Evolutionary conservation across 257 asterid genomes (phyloP).

Genomic region (Nicotiana benthamiana): DNA sequence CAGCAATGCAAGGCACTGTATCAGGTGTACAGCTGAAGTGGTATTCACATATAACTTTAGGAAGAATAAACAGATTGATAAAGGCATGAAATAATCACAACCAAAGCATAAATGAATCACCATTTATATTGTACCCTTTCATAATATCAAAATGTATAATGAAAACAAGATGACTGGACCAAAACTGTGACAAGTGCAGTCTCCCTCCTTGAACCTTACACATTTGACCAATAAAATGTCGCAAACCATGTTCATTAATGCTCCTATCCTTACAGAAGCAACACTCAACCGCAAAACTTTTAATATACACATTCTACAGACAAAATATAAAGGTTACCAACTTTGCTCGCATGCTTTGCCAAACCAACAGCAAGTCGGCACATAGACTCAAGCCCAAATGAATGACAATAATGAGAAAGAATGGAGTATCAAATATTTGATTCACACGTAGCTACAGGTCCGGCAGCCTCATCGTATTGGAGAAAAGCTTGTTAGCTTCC

Average conservation of each 20-base stretch:
- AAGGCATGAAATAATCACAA: slow-evolving; percentile 16
- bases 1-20: slow-evolving; percentile 20
- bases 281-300: neutral
- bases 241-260: neutral
- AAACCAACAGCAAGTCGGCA: slow-evolving; percentile 6
- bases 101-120: neutral
- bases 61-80: slow-evolving; percentile 13
- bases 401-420: slow-evolving; percentile 11
- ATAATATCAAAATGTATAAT: neutral
- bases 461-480: neutral
- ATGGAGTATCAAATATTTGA: slow-evolving; percentile 5
- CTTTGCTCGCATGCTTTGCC: slow-evolving; percentile 6
- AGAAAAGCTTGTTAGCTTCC: neutral
- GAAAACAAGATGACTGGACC: slow-evolving; percentile 3
- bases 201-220: slow-evolving; percentile 11
- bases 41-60: neutral
- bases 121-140: neutral
- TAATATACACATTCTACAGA: slow-evolving; percentile 13
- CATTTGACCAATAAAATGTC: neutral
- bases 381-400: slow-evolving; percentile 6
- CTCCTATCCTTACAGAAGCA: neutral
- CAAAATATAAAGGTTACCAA: neutral
- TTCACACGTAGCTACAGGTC: neutral
- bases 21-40: neutral
- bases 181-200: slow-evolving; percentile 17